Evolutionary conservation across 2,329 filamentous ascomycete species (phyloP), one percentile per base, ranked within the genome.

Genomic region (Tolypocladium paradoxum): DNA sequence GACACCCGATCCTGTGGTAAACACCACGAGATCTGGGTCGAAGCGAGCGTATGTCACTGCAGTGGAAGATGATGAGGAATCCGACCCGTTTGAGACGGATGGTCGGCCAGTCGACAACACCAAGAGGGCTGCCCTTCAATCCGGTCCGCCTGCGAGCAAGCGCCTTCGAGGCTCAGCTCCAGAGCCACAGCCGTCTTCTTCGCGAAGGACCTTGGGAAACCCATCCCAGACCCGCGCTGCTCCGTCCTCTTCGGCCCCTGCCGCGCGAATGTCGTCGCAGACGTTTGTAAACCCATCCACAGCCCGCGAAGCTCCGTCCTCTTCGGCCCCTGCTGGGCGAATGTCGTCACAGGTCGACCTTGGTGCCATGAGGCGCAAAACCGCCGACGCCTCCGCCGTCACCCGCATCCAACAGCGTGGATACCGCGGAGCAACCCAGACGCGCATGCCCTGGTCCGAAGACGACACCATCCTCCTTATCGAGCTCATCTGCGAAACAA

Each of bases 401-500:
- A 1, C 27, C 43, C 43, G 43, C 18, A n/a, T 18, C 18, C 27
- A 47, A 20, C 7, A 47, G 18, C 16, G 43, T 14, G 43, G 6
- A 20, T 20, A 47, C 18, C 43, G 38, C 34, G 43, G 54, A 8
- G 35, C 55, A 31, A 46, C 52, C 27, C 61, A 58, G 49, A 62
- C 59, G 35, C 70, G 70, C 38, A 51, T 60, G 22, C 59, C 62
- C 8, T 81, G 78, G 78, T 69, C 69, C 31, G 59, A 66, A 11
- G 52, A 61, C 8, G 78, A 81, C 57, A 65, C 65, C 6, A 40
- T 60, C 14, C 56, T 63, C 36, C 74, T 81, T 46, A 61, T 79
- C 34, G 57, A 65, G 7, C 68, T 73, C 50, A 70, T 81, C 35
- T 60, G 65, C 47, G 49, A 59, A 18, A 57, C 53, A 22, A 52